Evolutionary conservation across 768 basidiomycete genomes (phyloP).

Genomic region (Exsudoporus frostii): DNA sequence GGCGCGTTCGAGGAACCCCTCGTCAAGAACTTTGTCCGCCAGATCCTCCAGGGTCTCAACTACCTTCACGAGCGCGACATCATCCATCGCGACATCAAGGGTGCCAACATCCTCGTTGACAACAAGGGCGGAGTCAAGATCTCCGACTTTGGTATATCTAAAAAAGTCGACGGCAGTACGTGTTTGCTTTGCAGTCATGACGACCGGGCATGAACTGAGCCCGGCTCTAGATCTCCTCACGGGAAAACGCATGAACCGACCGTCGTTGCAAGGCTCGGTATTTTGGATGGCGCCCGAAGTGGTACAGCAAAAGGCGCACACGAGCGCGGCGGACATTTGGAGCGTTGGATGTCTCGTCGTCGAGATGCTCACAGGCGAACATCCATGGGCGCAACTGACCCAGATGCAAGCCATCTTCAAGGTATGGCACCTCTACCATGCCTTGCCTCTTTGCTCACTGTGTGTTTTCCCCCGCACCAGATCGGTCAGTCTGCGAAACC

Average conservation of each 20-base stretch:
- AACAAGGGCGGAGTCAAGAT: constrained; percentile 98
- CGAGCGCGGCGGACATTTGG: constrained; percentile 94
- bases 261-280: constrained; percentile 94
- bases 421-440: constrained; percentile 36
- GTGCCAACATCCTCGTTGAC: constrained; percentile 96
- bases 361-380: constrained; percentile 95
- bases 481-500: constrained; percentile 91
- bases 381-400: constrained; percentile 91
- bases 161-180: constrained; percentile 95
- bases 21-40: constrained; percentile 89
- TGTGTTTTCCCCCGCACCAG: constrained; percentile 37
- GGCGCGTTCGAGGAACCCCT: constrained; percentile 93
- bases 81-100: constrained; percentile 98
- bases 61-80: constrained; percentile 93
- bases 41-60: constrained; percentile 83
- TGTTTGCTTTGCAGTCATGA: constrained; percentile 12
- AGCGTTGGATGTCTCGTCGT: constrained; percentile 92
- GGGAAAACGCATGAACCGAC: constrained; percentile 76
- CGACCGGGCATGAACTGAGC: neutral
- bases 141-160: constrained; percentile 95
- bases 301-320: constrained; percentile 92
- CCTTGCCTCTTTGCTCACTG: neutral
- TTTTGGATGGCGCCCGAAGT: constrained; percentile 99
- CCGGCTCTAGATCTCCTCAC: constrained; percentile 37
- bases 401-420: constrained; percentile 99